A percentile compares a stretch with the other conserved stretches of the same genome.
Evolutionary conservation across 345 rosid genomes (phyloP).

Genomic region (Noccaea bulbosa): DNA sequence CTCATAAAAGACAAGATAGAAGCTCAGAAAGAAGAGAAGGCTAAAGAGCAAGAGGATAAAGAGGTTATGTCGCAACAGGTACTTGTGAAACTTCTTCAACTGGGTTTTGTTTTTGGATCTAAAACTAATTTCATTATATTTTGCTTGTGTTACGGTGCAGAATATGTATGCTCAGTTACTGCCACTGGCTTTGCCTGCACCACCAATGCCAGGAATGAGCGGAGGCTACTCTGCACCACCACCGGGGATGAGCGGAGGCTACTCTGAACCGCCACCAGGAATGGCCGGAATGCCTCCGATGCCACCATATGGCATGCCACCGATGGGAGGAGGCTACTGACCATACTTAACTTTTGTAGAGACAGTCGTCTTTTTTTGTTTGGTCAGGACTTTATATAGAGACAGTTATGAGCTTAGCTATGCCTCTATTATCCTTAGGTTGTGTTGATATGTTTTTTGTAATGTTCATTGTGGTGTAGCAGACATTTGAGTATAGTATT

Average conservation of each 20-base stretch:
- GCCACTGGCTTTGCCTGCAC: slow-evolving; percentile 93
- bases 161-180: slow-evolving; percentile 91
- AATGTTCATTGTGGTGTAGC: too few species aligned
- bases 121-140: neutral
- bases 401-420: too few species aligned
- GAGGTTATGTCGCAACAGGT: slow-evolving; percentile 90
- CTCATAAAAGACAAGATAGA: slow-evolving; percentile 79
- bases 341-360: too few species aligned
- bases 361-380: too few species aligned
- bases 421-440: too few species aligned
- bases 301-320: slow-evolving; percentile 70
- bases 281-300: slow-evolving; percentile 70
- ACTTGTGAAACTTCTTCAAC: slow-evolving; percentile 23
- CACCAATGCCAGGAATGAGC: slow-evolving; percentile 92
- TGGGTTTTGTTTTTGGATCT: neutral
- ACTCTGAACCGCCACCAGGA: slow-evolving; percentile 53
- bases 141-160: slow-evolving; percentile 42
- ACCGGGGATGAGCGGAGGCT: slow-evolving; percentile 41
- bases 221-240: slow-evolving; percentile 25
- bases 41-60: slow-evolving; percentile 83
- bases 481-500: too few species aligned
- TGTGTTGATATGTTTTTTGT: too few species aligned
- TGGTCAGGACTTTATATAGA: too few species aligned
- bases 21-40: slow-evolving; percentile 67
- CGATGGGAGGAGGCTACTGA: slow-evolving; percentile 52